phyloP scores from a whole-genome alignment of 257 asterid species.

The Lavandula angustifolia region DNA sequence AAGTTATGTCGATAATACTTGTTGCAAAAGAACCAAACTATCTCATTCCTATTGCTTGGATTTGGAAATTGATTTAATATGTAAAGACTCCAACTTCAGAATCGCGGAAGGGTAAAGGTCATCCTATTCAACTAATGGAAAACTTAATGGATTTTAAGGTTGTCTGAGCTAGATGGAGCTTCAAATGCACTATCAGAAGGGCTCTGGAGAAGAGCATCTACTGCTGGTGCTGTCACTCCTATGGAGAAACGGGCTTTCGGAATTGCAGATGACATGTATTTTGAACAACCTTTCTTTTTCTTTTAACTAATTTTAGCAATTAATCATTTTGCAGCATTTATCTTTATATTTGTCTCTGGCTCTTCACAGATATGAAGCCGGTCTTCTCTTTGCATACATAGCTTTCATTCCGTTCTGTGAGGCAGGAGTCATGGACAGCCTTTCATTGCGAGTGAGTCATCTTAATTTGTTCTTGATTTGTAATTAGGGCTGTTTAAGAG shows the following conservation, averaged over 20 bases:
- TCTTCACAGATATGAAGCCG: conserved; percentile 85
- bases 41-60: not conserved
- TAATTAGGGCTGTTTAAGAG: conserved; percentile 6
- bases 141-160: conserved; percentile 46
- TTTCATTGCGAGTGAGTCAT: conserved; percentile 70
- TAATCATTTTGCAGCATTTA: conserved; percentile 9
- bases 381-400: conserved; percentile 75
- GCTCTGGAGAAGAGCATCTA: conserved; percentile 85
- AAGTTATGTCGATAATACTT: not conserved
- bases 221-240: conserved; percentile 76
- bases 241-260: conserved; percentile 85
- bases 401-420: conserved; percentile 88
- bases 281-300: conserved; percentile 4
- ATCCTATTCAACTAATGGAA: conserved; percentile 22
- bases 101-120: not conserved
- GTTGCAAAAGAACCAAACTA: not conserved
- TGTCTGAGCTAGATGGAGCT: conserved; percentile 59
- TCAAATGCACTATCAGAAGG: conserved; percentile 59
- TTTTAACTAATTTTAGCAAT: not conserved
- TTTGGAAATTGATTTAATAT: not conserved
- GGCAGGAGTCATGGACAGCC: conserved; percentile 83
- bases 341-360: conserved; percentile 11
- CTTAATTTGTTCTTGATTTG: conserved; percentile 10
- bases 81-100: not conserved
- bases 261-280: conserved; percentile 93